These are phyloP conservation scores for Wickerhamomyces sp. DNA, from an alignment of 1,139 yeast genomes.

Conservation along the genomic window DNA sequence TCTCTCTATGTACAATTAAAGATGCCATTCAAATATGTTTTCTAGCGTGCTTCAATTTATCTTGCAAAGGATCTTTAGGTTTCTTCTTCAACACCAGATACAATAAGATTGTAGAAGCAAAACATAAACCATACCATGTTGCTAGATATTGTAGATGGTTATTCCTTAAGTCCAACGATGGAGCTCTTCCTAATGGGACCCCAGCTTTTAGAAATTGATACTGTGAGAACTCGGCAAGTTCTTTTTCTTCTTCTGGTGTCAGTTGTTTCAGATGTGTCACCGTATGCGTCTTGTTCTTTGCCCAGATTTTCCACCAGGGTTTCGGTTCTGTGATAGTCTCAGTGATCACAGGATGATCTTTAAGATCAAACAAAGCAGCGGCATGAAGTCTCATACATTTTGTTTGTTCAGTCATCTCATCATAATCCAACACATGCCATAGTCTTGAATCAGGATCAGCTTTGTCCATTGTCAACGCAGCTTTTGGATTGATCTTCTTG, in stretches of 20 bases:
- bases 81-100: slow-evolving; percentile 49
- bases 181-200: slow-evolving; percentile 82
- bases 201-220: slow-evolving; percentile 65
- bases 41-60: slow-evolving; percentile 41
- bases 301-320: slow-evolving; percentile 34
- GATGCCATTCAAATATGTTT: slow-evolving; percentile 29
- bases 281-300: slow-evolving; percentile 10
- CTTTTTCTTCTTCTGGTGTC: slow-evolving; percentile 10
- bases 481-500: slow-evolving; percentile 65
- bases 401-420: slow-evolving; percentile 69
- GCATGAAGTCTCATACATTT: slow-evolving; percentile 70
- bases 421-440: slow-evolving; percentile 71
- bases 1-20: too few relatives aligned
- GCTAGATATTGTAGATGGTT: slow-evolving; percentile 88
- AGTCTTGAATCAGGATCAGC: slow-evolving; percentile 55
- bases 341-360: slow-evolving; percentile 39
- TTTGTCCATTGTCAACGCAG: slow-evolving; percentile 73
- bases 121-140: slow-evolving; percentile 90
- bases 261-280: slow-evolving; percentile 4
- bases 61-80: slow-evolving; percentile 37
- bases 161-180: slow-evolving; percentile 75
- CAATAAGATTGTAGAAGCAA: slow-evolving; percentile 64
- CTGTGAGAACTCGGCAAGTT: slow-evolving; percentile 34
- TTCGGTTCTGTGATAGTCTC: slow-evolving; percentile 10
- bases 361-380: slow-evolving; percentile 66